phyloP scores from a whole-genome alignment of 2,329 filamentous ascomycete species.

The Epichloe festucae region DNA sequence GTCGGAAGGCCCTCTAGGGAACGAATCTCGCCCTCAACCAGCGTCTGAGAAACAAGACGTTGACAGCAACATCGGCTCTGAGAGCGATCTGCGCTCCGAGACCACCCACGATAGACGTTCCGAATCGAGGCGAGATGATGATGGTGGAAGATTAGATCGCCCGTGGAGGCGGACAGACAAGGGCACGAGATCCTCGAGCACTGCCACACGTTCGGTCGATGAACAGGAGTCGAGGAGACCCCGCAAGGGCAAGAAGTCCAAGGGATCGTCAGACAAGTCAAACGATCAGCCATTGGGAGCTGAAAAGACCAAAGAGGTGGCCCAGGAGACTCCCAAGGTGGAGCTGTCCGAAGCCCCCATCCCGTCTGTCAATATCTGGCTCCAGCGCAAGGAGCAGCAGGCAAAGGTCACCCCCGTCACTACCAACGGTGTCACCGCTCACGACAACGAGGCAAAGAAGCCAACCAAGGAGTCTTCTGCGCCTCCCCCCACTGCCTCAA shows the following conservation, averaged over 20 bases:
- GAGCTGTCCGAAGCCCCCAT: constrained; percentile 69
- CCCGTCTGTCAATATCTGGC: constrained; percentile 81
- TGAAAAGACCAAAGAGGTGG: constrained; percentile 40
- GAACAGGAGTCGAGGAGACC: constrained; percentile 33
- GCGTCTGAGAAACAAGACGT: constrained; percentile 21
- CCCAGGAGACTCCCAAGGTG: constrained; percentile 38
- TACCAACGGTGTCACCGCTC: constrained; percentile 16
- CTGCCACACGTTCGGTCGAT: constrained; percentile 53
- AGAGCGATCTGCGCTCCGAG: constrained; percentile 24
- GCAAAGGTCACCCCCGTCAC: constrained; percentile 38
- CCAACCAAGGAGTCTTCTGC: constrained; percentile 11
- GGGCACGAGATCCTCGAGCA: constrained; percentile 47
- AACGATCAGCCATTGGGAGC: constrained; percentile 37
- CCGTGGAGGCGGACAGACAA: constrained; percentile 30
- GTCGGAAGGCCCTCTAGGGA: constrained; percentile 11
- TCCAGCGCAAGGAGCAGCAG: constrained; percentile 57
- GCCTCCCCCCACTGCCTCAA: constrained; percentile 8
- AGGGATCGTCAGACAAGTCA: constrained; percentile 27
- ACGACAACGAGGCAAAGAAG: constrained; percentile 32
- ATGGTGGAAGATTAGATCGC: constrained; percentile 24
- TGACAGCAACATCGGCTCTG: constrained; percentile 23
- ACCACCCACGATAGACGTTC: constrained; percentile 19
- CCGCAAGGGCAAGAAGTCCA: constrained; percentile 51
- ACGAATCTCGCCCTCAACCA: constrained; percentile 10
- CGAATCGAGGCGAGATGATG: constrained; percentile 25